Evolutionary conservation across 257 asterid genomes (phyloP).

Genomic region (Plantago ovata): DNA sequence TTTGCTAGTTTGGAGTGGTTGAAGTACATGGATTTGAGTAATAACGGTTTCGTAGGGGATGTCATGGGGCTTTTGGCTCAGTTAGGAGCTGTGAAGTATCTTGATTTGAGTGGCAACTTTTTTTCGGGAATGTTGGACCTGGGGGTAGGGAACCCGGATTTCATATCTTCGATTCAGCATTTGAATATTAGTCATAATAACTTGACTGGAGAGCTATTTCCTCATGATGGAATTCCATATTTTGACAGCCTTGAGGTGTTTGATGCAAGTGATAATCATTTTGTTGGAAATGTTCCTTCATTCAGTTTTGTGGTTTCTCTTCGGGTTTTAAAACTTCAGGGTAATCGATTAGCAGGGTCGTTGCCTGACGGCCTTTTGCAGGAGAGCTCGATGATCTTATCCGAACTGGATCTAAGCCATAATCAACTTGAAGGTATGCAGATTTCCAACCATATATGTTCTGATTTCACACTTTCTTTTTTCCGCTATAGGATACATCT

Average conservation of each 20-base stretch:
- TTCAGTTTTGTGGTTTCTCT: conserved; percentile 78
- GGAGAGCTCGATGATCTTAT: conserved; percentile 75
- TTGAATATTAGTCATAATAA: conserved; percentile 60
- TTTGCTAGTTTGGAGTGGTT: conserved; percentile 43
- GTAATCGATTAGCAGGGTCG: conserved; percentile 64
- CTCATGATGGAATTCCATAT: conserved; percentile 82
- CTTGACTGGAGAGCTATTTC: conserved; percentile 67
- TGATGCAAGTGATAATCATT: conserved; percentile 63
- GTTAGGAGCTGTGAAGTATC: conserved; percentile 41
- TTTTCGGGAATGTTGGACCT: conserved; percentile 68
- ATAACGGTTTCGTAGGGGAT: conserved; percentile 56
- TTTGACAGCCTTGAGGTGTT: conserved; percentile 74
- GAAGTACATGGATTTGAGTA: conserved; percentile 63
- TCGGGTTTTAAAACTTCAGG: conserved; percentile 53
- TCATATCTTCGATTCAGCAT: conserved; percentile 51
- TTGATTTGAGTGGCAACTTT: conserved; percentile 65
- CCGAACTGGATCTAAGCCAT: conserved; percentile 77
- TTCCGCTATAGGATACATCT: neutral
- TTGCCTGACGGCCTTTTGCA: conserved; percentile 74
- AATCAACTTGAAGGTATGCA: conserved; percentile 69
- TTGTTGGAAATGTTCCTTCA: conserved; percentile 62
- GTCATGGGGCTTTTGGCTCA: conserved; percentile 53
- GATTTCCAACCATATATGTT: neutral
- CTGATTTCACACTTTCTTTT: neutral
- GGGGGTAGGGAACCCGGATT: conserved; percentile 50